phyloP scores from a whole-genome alignment of 2,329 filamentous ascomycete genomes.

The Penicillium digitatum region DNA sequence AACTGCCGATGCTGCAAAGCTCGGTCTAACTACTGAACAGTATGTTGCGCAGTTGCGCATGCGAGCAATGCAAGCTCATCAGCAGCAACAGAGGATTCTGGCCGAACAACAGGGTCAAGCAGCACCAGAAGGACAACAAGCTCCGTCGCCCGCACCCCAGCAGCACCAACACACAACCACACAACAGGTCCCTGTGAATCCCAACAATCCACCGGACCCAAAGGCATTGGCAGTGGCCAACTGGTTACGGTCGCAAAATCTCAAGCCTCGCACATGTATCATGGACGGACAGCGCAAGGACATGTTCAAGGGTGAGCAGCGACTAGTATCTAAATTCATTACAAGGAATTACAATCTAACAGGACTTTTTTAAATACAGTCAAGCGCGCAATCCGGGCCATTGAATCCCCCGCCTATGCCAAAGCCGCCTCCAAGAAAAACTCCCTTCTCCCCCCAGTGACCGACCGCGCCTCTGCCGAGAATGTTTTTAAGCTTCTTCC shows the following conservation, averaged over 20 bases:
- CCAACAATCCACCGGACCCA: slow-evolving; percentile 69
- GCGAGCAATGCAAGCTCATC: slow-evolving; percentile 47
- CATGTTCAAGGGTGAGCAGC: slow-evolving; percentile 78
- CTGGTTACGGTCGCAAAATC: slow-evolving; percentile 75
- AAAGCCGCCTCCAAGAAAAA: slow-evolving; percentile 84
- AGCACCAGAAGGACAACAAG: slow-evolving; percentile 39
- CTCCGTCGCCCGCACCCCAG: slow-evolving; percentile 24
- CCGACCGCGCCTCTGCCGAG: slow-evolving; percentile 81
- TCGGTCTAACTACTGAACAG: slow-evolving; percentile 50
- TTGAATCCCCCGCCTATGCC: slow-evolving; percentile 83
- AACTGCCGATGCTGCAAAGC: slow-evolving; percentile 49
- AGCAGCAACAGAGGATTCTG: slow-evolving; percentile 38
- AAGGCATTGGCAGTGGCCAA: slow-evolving; percentile 83
- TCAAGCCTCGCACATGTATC: slow-evolving; percentile 88
- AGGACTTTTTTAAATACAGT: slow-evolving; percentile 51
- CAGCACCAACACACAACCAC: slow-evolving; percentile 36
- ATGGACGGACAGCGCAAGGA: slow-evolving; percentile 95
- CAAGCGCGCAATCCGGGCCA: slow-evolving; percentile 87
- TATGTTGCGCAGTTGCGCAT: slow-evolving; percentile 45
- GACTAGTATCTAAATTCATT: neutral
- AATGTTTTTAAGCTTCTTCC: slow-evolving; percentile 94
- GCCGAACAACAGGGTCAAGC: slow-evolving; percentile 29
- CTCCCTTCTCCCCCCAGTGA: slow-evolving; percentile 79
- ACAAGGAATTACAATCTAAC: neutral
- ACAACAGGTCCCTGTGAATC: slow-evolving; percentile 48